Evolutionary conservation across 1,139 yeast species (phyloP).

Genomic region (Taphrina confusa): DNA sequence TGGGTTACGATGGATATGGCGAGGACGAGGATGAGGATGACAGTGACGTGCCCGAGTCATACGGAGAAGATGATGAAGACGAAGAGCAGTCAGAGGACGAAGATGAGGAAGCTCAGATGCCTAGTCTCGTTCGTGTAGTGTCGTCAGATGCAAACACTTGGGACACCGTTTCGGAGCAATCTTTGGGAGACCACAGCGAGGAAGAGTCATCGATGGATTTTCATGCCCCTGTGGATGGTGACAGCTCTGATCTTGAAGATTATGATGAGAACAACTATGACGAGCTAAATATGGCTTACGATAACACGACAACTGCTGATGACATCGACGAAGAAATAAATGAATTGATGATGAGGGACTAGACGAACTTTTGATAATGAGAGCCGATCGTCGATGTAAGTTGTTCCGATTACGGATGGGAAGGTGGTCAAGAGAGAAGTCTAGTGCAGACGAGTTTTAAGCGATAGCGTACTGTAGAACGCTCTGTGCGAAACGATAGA

Average conservation of each 20-base stretch:
- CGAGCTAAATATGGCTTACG: no score
- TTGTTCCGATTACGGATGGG: no score
- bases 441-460: no score
- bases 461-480: no score
- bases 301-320: no score
- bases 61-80: background rate
- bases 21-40: background rate
- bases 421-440: no score
- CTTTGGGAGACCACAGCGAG: background rate
- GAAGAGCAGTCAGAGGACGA: background rate
- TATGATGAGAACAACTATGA: background rate
- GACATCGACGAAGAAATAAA: no score
- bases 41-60: no score
- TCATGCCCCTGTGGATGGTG: background rate
- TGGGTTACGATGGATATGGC: background rate
- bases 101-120: background rate
- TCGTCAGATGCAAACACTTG: background rate
- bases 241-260: background rate
- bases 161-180: constrained; percentile 4
- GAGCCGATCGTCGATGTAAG: no score
- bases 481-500: no score
- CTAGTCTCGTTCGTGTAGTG: background rate
- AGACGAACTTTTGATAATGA: no score
- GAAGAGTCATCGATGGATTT: background rate
- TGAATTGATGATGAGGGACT: no score